Evolutionary conservation across 768 basidiomycete species (phyloP).

Genomic region (Tricholoma sp.): DNA sequence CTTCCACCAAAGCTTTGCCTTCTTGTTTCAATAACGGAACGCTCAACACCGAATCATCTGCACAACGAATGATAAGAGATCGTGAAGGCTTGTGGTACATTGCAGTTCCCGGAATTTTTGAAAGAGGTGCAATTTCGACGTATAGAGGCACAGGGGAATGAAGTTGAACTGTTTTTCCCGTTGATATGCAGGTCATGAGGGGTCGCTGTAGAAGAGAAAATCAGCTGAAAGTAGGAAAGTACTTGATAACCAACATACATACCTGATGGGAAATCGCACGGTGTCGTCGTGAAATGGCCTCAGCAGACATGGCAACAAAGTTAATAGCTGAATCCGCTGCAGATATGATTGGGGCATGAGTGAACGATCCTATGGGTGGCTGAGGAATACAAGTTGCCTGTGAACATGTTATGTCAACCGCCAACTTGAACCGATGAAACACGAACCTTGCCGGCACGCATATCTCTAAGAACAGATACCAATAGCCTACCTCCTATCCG

Average conservation of each 20-base stretch:
- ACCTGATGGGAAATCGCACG: slow-evolving; percentile 73
- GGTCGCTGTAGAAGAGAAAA: slow-evolving; percentile 22
- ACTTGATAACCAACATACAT: background rate
- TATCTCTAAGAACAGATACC: slow-evolving; percentile 61
- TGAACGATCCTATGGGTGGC: slow-evolving; percentile 25
- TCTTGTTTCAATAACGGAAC: slow-evolving; percentile 59
- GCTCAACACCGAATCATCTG: slow-evolving; percentile 43
- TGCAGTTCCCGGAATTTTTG: slow-evolving; percentile 35
- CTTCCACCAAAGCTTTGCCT: slow-evolving; percentile 46
- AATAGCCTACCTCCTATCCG: slow-evolving; percentile 62
- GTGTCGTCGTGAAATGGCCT: slow-evolving; percentile 46
- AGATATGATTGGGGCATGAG: slow-evolving; percentile 58
- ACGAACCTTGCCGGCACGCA: slow-evolving; percentile 51
- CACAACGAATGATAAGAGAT: slow-evolving; percentile 52
- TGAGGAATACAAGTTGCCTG: slow-evolving; percentile 53
- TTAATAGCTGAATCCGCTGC: slow-evolving; percentile 47
- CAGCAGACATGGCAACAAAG: slow-evolving; percentile 53
- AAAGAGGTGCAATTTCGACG: slow-evolving; percentile 5
- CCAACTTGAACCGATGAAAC: background rate
- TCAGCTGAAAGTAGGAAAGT: background rate
- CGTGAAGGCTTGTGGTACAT: slow-evolving; percentile 34
- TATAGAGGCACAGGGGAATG: slow-evolving; percentile 25
- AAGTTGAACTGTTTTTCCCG: slow-evolving; percentile 36
- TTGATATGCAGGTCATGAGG: slow-evolving; percentile 27
- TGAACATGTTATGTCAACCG: background rate